These are phyloP conservation scores for Nitzschia inconspicua DNA, from an alignment of 108 stramenopile species.

Conservation along the genomic window DNA sequence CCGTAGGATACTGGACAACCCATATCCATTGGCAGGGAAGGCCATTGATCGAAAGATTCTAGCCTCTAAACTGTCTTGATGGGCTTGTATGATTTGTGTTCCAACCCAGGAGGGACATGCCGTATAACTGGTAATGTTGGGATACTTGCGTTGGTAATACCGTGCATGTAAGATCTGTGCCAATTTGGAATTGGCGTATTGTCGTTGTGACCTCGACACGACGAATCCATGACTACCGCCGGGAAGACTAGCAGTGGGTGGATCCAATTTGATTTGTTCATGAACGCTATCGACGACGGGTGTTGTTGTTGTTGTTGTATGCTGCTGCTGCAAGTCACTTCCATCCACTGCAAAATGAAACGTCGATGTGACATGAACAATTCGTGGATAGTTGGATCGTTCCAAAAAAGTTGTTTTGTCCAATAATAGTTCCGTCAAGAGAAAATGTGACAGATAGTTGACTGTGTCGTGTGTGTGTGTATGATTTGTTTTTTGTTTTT, in stretches of 20 bases:
- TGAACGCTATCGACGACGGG: neutral
- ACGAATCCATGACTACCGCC: slow-evolving; percentile 21
- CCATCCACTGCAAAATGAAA: slow-evolving; percentile 42
- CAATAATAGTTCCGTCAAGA: slow-evolving; percentile 50
- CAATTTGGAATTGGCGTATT: slow-evolving; percentile 56
- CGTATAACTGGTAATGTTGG: neutral
- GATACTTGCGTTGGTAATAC: slow-evolving; percentile 3
- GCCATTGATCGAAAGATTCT: slow-evolving; percentile 22
- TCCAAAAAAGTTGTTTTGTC: slow-evolving; percentile 18
- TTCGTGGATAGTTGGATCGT: slow-evolving; percentile 19
- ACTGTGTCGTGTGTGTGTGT: too few relatives aligned
- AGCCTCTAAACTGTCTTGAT: neutral
- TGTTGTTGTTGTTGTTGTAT: neutral
- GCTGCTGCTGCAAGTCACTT: slow-evolving; percentile 11
- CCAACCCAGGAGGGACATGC: slow-evolving; percentile 62
- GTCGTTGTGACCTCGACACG: slow-evolving; percentile 17
- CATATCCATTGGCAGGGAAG: slow-evolving; percentile 27
- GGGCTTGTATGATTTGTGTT: slow-evolving; percentile 36
- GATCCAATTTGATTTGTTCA: neutral
- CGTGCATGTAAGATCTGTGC: slow-evolving; percentile 53
- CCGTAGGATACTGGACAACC: slow-evolving; percentile 34
- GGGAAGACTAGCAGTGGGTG: slow-evolving; percentile 35
- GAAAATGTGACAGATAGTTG: slow-evolving; percentile 64
- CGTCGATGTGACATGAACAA: slow-evolving; percentile 42
- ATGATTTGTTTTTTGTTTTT: too few relatives aligned